A percentile compares a stretch with the other conserved stretches of the same genome.
Conservation (phyloP, 2,329 filamentous ascomycete genomes). For the Dactylellina leptospora region DNA sequence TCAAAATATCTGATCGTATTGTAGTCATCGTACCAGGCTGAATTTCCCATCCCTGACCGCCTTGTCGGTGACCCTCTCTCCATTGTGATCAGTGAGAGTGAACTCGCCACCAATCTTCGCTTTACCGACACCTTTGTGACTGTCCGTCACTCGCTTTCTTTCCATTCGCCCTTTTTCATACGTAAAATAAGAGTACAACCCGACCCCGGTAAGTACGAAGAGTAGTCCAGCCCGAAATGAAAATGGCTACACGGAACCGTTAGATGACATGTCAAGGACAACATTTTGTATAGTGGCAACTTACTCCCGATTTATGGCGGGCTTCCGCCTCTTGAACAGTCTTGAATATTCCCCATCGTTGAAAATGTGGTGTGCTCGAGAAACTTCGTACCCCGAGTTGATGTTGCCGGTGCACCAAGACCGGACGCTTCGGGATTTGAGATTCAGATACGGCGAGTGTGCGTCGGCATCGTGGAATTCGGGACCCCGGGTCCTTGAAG, state of each 20-base stretch:
- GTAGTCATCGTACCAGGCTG: conserved; percentile 65
- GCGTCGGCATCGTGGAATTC: not conserved
- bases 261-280: not conserved
- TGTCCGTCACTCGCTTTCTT: conserved; percentile 85
- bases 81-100: conserved; percentile 80
- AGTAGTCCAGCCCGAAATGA: conserved; percentile 89
- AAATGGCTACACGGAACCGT: conserved; percentile 72
- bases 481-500: not conserved
- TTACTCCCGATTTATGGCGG: conserved; percentile 62
- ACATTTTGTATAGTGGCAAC: conserved; percentile 53
- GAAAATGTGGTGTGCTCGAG: conserved; percentile 23
- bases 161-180: conserved; percentile 91
- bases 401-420: too few relatives aligned
- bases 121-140: conserved; percentile 88
- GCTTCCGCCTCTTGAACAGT: conserved; percentile 63
- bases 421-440: too few relatives aligned
- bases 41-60: conserved; percentile 84
- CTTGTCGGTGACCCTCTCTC: conserved; percentile 77
- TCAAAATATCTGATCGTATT: not conserved
- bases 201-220: conserved; percentile 80
- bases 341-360: conserved; percentile 58
- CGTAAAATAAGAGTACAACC: conserved; percentile 88
- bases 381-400: too few relatives aligned
- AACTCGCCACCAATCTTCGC: conserved; percentile 94
- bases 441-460: conserved; percentile 2